Conservation (phyloP, 2,329 filamentous ascomycete species). For the Tolypocladium sp. region DNA sequence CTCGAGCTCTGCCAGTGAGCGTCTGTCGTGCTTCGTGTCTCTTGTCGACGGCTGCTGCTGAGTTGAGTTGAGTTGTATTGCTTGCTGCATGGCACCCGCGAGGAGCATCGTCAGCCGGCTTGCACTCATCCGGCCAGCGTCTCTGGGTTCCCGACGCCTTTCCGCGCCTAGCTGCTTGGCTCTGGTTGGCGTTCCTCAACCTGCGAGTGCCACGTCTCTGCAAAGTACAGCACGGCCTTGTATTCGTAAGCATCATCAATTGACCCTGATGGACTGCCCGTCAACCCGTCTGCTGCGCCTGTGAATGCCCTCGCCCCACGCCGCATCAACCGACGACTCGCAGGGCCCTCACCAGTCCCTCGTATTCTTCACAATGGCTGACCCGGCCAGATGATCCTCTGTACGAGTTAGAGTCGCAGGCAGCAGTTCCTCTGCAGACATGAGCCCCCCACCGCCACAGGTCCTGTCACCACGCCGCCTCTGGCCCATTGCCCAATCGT, state of each 20-base stretch:
- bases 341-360: background rate
- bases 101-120: background rate
- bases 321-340: background rate
- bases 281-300: too few species aligned
- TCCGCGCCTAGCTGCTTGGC: background rate
- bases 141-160: background rate
- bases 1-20: background rate
- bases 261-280: background rate
- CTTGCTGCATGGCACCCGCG: background rate
- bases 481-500: background rate
- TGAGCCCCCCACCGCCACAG: background rate
- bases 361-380: background rate
- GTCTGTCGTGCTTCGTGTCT: background rate
- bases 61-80: background rate
- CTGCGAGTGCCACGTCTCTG: background rate
- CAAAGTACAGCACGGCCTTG: background rate
- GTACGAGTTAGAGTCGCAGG: background rate
- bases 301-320: background rate
- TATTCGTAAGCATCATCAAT: background rate
- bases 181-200: background rate
- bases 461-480: background rate
- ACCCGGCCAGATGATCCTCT: background rate
- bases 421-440: background rate
- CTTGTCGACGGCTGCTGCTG: background rate
- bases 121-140: background rate